Evolutionary conservation across 805 yeast genomes (phyloP).

Genomic region (Candida khao-thaluensis): DNA sequence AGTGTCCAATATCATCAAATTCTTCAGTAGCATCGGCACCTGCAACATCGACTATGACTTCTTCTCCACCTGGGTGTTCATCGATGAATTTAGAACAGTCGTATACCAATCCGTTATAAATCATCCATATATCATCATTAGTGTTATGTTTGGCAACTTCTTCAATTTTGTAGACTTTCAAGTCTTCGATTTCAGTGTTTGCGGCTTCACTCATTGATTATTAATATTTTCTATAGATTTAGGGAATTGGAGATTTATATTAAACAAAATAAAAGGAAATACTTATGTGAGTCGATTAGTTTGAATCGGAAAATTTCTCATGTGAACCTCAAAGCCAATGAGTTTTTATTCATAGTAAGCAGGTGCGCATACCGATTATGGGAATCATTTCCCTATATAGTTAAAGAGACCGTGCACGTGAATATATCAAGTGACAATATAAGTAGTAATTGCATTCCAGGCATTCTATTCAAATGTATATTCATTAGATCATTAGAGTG

Average conservation of each 20-base stretch:
- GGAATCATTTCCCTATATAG: not conserved
- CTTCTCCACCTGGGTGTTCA: slow-evolving; percentile 51
- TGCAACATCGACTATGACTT: slow-evolving; percentile 43
- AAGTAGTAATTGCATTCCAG: too few species aligned
- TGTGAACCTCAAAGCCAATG: slow-evolving; percentile 8
- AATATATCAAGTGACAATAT: not conserved
- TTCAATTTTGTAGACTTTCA: slow-evolving; percentile 55
- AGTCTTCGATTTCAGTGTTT: slow-evolving; percentile 8
- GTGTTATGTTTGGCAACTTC: slow-evolving; percentile 43
- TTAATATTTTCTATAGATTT: not conserved
- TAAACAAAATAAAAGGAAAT: not conserved
- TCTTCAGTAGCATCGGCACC: slow-evolving; percentile 48
- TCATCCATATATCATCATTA: slow-evolving; percentile 43
- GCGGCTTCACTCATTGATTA: slow-evolving; percentile 6
- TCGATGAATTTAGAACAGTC: slow-evolving; percentile 43
- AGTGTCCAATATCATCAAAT: slow-evolving; percentile 85
- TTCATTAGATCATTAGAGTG: not conserved
- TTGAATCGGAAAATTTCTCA: slow-evolving; percentile 2
- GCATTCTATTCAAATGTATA: not conserved
- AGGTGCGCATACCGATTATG: slow-evolving; percentile 3
- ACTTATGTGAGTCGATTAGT: slow-evolving; percentile 3
- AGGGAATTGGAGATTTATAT: not conserved
- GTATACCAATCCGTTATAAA: slow-evolving; percentile 45
- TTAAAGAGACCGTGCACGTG: not conserved
- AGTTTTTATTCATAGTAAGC: slow-evolving; percentile 3